phyloP scores from a whole-genome alignment of 2,329 filamentous ascomycete species.

The Herpotrichia juniperi region DNA sequence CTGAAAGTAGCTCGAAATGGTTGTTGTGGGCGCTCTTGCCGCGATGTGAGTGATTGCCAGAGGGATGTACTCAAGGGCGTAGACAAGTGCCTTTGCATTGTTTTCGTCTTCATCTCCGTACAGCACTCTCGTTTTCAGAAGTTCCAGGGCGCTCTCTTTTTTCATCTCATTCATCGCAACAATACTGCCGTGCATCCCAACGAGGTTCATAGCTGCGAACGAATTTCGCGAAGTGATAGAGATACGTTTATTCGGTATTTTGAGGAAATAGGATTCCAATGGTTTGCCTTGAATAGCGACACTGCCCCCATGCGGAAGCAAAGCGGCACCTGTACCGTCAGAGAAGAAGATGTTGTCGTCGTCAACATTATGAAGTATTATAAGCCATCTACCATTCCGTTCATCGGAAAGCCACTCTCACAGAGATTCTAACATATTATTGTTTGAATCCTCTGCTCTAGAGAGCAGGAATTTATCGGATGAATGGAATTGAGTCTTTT shows the following conservation, averaged over 20 bases:
- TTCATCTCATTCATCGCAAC: slow-evolving; percentile 29
- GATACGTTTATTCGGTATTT: slow-evolving; percentile 13
- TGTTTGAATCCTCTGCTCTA: no score
- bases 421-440: no score
- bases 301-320: background rate
- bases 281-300: slow-evolving; percentile 1
- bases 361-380: no score
- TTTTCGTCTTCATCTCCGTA: slow-evolving; percentile 6
- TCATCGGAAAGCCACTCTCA: no score
- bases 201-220: slow-evolving; percentile 17
- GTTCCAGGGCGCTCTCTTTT: slow-evolving; percentile 18
- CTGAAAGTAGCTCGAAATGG: slow-evolving; percentile 4
- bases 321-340: slow-evolving; percentile 8
- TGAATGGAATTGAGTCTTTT: no score
- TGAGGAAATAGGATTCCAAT: slow-evolving; percentile 16
- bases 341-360: slow-evolving; percentile 15
- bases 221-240: slow-evolving; percentile 21
- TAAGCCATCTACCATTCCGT: no score
- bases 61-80: slow-evolving; percentile 40
- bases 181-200: slow-evolving; percentile 15
- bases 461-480: no score
- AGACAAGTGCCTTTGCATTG: slow-evolving; percentile 14
- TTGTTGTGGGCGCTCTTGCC: background rate
- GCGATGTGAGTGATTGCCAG: slow-evolving; percentile 36
- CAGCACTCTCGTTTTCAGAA: slow-evolving; percentile 28